These are phyloP conservation scores for Brassica cretica DNA, from an alignment of 345 rosid species.

Conservation along the genomic window DNA sequence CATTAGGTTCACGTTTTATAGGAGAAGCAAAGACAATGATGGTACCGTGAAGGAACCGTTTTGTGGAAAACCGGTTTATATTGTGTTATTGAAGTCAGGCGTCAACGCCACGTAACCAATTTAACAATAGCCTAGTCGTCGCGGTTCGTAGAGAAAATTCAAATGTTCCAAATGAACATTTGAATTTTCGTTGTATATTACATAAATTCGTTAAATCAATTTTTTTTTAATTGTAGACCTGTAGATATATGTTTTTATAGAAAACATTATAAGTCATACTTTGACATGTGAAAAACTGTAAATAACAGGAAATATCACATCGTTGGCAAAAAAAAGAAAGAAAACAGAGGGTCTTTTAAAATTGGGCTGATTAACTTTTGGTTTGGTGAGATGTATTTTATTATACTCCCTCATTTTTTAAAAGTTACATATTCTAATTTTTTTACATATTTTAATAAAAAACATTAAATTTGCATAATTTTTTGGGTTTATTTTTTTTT, in stretches of 20 bases:
- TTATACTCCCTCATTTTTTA: too few species aligned
- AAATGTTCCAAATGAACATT: background rate
- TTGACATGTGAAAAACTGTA: background rate
- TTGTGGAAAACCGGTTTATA: background rate
- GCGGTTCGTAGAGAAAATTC: background rate
- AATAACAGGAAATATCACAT: background rate
- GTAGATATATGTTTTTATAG: background rate
- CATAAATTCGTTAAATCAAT: background rate
- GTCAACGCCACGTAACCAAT: background rate
- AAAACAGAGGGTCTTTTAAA: background rate
- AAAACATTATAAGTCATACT: background rate
- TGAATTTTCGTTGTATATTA: background rate
- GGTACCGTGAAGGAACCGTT: background rate
- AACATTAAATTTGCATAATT: too few species aligned
- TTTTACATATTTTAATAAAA: too few species aligned
- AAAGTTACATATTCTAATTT: too few species aligned
- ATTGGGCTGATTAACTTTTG: background rate
- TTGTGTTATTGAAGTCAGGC: background rate
- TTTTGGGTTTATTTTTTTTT: too few species aligned
- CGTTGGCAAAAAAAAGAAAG: background rate
- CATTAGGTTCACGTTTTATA: slow-evolving; percentile 11
- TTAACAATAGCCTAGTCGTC: background rate
- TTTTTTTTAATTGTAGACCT: background rate
- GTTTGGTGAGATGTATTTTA: background rate
- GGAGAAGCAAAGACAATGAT: slow-evolving; percentile 10